phyloP scores from a whole-genome alignment of 768 basidiomycete genomes.

The Calocybe gangraenosa region DNA sequence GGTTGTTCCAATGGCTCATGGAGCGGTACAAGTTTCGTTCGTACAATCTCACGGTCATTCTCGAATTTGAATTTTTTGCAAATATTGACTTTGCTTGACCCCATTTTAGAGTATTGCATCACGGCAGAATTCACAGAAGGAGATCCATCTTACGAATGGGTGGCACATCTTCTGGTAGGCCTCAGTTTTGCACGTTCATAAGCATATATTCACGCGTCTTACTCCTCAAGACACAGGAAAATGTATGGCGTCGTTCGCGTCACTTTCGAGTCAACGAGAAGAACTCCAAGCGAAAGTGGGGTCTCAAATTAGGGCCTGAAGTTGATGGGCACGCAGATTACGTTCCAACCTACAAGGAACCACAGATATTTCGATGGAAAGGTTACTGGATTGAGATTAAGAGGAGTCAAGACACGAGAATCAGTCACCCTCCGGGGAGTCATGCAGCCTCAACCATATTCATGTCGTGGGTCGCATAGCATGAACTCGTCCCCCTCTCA shows the following conservation, averaged over 20 bases:
- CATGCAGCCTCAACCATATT: conserved; percentile 19
- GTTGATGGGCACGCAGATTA: conserved; percentile 31
- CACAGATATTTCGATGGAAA: conserved; percentile 38
- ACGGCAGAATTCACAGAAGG: conserved; percentile 43
- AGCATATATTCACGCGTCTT: not conserved
- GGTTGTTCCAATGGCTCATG: conserved; percentile 34
- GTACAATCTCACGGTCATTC: conserved; percentile 15
- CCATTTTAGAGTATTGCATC: conserved; percentile 43
- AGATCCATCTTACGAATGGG: conserved; percentile 48
- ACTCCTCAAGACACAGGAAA: conserved; percentile 31
- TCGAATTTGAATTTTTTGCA: not conserved
- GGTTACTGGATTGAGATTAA: conserved; percentile 36
- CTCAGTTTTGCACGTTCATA: not conserved
- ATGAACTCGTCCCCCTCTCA: too few species aligned
- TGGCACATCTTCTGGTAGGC: conserved; percentile 38
- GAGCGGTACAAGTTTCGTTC: conserved; percentile 37
- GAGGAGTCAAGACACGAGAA: conserved; percentile 14
- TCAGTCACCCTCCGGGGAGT: conserved; percentile 8
- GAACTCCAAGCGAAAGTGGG: conserved; percentile 36
- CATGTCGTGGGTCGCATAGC: conserved; percentile 23
- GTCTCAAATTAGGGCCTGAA: conserved; percentile 23
- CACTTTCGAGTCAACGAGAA: conserved; percentile 36
- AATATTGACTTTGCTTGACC: too few species aligned
- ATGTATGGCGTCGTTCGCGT: conserved; percentile 39
- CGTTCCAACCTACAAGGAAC: conserved; percentile 33